Base-by-base conservation (phyloP, 768 basidiomycete genomes). In the Leucocoprinus leucothites region DNA sequence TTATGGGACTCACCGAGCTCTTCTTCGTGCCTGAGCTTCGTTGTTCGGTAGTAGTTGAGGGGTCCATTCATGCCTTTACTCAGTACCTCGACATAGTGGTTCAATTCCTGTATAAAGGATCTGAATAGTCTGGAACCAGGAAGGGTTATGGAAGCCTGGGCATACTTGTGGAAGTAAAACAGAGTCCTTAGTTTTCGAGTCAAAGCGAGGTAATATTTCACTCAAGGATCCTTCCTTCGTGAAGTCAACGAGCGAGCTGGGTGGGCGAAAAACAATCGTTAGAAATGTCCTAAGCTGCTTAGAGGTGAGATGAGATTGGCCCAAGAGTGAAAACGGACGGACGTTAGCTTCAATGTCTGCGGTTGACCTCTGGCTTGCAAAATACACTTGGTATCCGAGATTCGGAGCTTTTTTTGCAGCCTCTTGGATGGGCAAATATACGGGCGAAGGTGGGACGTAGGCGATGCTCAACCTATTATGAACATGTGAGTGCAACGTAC, bases 11-110 rank as follows among this genome's bases (percentile, higher is more conserved):
- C 61, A 79, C 77, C 73, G 43, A 65, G 56, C 63, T 91, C 87
- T 67, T 92, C 90, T 16, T 89, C 81, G 63, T 79, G 80, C n/a
- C 87, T 79, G 56, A 73, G 56, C 57, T 75, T 74, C 11, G 72
- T 66, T 1, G 86, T 89, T 28, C 88, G 80, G 59, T 91, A 91
- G 64, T 89, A 92, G 55, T 86, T 87, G n/a, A 90, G 67, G 2
- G 89, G 87, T 1, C 87, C 88, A 18, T 75, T 73, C 82, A 92
- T 82, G 16, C 79, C 79, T 51, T 75, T 71, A 22, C 68, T 59
- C 18, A 82, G 75, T 53, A 78, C 68, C 3, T 73, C 64, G 14
- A 74, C 21, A 60, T 87, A 84, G 57, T 79, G 79, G 19, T 76
- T 64, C 16, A 81, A 67, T 62, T 89, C 87, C 85, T 87, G 61